Evolutionary conservation across 2,329 filamentous ascomycete genomes (phyloP).

Genomic region (Fusarium zealandicum): DNA sequence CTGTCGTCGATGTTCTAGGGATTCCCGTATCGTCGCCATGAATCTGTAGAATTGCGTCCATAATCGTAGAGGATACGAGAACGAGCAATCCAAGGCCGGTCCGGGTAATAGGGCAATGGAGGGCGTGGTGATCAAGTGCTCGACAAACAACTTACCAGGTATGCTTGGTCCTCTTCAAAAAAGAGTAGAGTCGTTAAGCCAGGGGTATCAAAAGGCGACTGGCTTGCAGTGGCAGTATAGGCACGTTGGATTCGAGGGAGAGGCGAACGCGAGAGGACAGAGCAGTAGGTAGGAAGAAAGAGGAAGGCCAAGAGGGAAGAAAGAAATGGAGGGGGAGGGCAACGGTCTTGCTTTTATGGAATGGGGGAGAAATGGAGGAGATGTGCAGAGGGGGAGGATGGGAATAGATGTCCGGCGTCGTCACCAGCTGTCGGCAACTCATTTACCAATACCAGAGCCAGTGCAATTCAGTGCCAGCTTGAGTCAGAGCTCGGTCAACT

Average conservation of each 20-base stretch:
- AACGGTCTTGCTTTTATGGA: conserved; percentile 39
- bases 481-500: conserved; percentile 18
- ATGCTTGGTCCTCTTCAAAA: conserved; percentile 23
- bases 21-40: neutral
- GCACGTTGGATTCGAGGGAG: conserved; percentile 32
- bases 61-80: conserved; percentile 2
- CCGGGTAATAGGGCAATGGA: too few species aligned
- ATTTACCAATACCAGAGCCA: conserved; percentile 15
- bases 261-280: conserved; percentile 39
- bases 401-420: conserved; percentile 30
- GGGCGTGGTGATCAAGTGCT: neutral
- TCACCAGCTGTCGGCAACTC: conserved; percentile 7
- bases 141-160: conserved; percentile 40
- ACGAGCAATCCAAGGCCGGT: neutral
- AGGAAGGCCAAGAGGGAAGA: conserved; percentile 21
- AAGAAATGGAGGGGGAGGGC: conserved; percentile 31
- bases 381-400: conserved; percentile 26
- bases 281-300: conserved; percentile 24
- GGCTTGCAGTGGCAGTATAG: conserved; percentile 36
- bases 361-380: conserved; percentile 22
- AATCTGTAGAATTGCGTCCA: neutral
- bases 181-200: conserved; percentile 30
- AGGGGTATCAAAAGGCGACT: conserved; percentile 40
- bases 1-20: conserved; percentile 3
- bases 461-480: conserved; percentile 13